Conservation (phyloP, 2,329 filamentous ascomycete genomes). For the Colletotrichum falcatum region DNA sequence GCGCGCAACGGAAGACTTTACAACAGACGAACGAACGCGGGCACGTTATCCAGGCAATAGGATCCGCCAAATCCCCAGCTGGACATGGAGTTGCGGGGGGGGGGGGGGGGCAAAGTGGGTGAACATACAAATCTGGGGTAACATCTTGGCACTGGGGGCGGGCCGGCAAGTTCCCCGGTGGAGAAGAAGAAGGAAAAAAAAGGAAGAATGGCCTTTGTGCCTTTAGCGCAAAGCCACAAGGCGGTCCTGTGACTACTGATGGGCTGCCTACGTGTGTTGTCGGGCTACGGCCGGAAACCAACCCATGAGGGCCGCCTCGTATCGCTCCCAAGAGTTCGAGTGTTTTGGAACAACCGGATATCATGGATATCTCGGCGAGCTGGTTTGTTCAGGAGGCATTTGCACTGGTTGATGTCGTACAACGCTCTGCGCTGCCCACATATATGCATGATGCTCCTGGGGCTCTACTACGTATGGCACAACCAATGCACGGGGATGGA, state of each 20-base stretch:
- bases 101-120: not conserved
- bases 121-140: slow-evolving; percentile 18
- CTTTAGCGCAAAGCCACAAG: not conserved
- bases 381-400: not conserved
- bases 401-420: not conserved
- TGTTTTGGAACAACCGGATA: not conserved
- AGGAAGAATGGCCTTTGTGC: not conserved
- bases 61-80: not conserved
- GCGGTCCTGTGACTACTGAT: not conserved
- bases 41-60: not conserved
- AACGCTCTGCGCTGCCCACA: not conserved
- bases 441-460: not conserved
- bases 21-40: not conserved
- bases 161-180: not conserved
- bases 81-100: slow-evolving; percentile 23
- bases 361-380: not conserved
- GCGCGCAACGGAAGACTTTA: not conserved
- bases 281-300: slow-evolving; percentile 3
- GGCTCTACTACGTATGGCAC: slow-evolving; percentile 1
- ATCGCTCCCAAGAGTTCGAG: not conserved
- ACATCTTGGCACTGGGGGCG: slow-evolving; percentile 15
- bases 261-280: not conserved
- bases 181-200: too few relatives aligned
- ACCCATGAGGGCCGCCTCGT: not conserved
- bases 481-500: not conserved